phyloP scores from a whole-genome alignment of 2,329 filamentous ascomycete species.

The Dactylellina drechsleri region DNA sequence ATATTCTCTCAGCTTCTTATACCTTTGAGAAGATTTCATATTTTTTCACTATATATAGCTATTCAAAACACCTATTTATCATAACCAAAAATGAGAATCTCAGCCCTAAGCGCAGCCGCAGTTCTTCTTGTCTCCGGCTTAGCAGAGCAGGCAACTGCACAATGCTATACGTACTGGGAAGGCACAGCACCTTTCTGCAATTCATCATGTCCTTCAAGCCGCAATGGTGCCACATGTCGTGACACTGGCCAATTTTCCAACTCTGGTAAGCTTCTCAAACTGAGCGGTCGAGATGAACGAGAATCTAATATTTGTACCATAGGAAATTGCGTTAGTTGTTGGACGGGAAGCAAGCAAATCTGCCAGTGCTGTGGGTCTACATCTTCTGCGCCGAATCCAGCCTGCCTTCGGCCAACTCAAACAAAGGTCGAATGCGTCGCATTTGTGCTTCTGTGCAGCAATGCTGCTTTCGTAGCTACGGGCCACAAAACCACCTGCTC shows the following conservation, averaged over 20 bases:
- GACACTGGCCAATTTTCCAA: slow-evolving; percentile 34
- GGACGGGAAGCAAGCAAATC: slow-evolving; percentile 29
- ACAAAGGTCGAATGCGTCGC: slow-evolving; percentile 27
- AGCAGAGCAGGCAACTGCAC: slow-evolving; percentile 17
- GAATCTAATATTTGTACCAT: neutral
- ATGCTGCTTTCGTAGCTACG: slow-evolving; percentile 11
- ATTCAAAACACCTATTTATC: too few relatives aligned
- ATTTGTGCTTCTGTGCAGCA: slow-evolving; percentile 29
- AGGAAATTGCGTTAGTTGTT: slow-evolving; percentile 32
- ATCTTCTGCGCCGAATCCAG: slow-evolving; percentile 4
- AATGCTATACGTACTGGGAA: slow-evolving; percentile 38
- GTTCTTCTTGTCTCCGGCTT: slow-evolving; percentile 29
- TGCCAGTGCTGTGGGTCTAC: slow-evolving; percentile 27
- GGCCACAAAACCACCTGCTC: slow-evolving; percentile 36
- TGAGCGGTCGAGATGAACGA: neutral
- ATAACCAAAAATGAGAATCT: slow-evolving; percentile 27
- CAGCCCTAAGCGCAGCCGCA: slow-evolving; percentile 11
- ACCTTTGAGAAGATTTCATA: too few relatives aligned
- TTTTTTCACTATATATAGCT: too few relatives aligned
- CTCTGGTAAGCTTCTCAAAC: slow-evolving; percentile 9
- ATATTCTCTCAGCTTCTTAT: too few relatives aligned
- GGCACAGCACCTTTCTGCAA: slow-evolving; percentile 45
- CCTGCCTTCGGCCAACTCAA: slow-evolving; percentile 9
- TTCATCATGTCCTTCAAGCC: slow-evolving; percentile 22
- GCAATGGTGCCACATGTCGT: slow-evolving; percentile 16